Evolutionary conservation across 1,284 basidiomycete species (phyloP), one percentile per base, ranked within the genome.

Genomic region (Malassezia slooffiae): DNA sequence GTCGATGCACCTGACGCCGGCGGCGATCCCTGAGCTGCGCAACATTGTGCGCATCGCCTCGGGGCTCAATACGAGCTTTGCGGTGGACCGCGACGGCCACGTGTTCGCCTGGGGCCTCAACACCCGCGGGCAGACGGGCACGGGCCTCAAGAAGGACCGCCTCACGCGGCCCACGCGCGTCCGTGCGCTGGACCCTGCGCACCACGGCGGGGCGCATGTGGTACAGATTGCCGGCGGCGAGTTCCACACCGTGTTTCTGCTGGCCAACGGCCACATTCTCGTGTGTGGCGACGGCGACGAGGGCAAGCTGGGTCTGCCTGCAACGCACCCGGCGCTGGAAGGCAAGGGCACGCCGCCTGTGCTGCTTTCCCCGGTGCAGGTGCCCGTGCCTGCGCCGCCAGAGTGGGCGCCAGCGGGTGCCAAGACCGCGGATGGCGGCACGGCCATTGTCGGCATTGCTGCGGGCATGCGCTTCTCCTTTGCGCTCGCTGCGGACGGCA

Each of bases 91-190:
- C 52, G 73, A 75, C 17, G 89, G 87, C 28, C 77, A 77, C 37
- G 83, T 89, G 3, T 91, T 80, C 77, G 85, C 80, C 3, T 95
- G 89, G 89, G 89, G 89, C 19, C 74, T 90, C 50, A 93, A 95
- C 71, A 81, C 76, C 29, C 77, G 77, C 69, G 76, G 77, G 22
- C 82, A 85, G 69, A 77, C 77, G 0, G 83, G 82, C 26, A 74
- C 79, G 7, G 67, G 66, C 6, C 39, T 50, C 34, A 75, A 74
- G 17, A 62, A 71, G 26, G 70, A 75, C 15, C 74, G 74, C 22
- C 76, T 93, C 33, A 76, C 78, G 35, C 72, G 77, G 1, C 89
- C 90, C 1, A 77, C 76, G 44, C 75, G 75, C 35, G 80, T 95
- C 27, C 72, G 76, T 26, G 73, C 76, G 1, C 75, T 95, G 11